Conservation (phyloP, 805 yeast species). For the Teunomyces atbi region DNA sequence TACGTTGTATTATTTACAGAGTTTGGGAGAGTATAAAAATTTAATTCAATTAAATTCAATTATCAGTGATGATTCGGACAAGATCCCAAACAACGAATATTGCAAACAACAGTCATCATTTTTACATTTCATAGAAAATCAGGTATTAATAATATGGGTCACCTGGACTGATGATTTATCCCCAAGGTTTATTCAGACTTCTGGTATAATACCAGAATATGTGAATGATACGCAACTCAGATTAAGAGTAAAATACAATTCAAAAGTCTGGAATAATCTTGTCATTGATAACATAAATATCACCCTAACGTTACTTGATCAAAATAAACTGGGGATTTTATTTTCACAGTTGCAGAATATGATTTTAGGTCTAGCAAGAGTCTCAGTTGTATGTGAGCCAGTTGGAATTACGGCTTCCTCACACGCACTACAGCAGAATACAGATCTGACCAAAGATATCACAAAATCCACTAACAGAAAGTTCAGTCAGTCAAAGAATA, state of each 20-base stretch:
- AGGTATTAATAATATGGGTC: constrained; percentile 3
- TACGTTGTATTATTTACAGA: background rate
- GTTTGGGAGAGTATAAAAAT: background rate
- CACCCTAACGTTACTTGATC: background rate
- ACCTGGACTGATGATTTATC: background rate
- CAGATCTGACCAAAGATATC: background rate
- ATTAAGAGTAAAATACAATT: background rate
- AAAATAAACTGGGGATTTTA: background rate
- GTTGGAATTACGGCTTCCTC: background rate
- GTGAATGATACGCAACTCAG: background rate
- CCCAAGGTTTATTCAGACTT: background rate
- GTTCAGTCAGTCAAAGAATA: background rate
- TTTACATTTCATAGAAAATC: background rate
- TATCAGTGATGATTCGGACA: background rate
- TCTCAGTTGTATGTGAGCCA: background rate
- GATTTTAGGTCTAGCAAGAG: background rate
- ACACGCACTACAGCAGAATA: background rate
- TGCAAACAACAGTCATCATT: background rate
- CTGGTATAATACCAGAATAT: background rate
- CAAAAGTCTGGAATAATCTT: background rate
- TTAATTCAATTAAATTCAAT: background rate
- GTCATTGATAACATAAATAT: background rate
- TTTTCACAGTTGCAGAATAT: background rate
- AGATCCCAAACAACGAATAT: background rate
- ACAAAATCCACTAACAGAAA: background rate